Percentiles rank a stretch among this genome's conserved stretches.
Evolutionary conservation across 306 rosid genomes (phyloP).

Genomic region (Castanea mollissima): DNA sequence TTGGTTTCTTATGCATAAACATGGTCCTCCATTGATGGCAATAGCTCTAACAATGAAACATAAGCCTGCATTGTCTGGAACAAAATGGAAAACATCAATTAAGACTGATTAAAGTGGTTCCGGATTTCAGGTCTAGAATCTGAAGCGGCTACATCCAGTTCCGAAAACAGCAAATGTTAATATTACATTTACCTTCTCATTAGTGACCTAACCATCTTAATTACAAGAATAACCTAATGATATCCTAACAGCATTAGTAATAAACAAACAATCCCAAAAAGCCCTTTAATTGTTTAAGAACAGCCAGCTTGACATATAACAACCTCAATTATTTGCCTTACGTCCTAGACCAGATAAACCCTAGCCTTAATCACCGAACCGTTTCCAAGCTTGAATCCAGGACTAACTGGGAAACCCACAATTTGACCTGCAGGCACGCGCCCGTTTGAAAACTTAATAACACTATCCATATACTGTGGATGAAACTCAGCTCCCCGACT

Average conservation of each 20-base stretch:
- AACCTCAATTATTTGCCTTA: constrained; percentile 5
- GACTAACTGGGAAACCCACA: constrained; percentile 81
- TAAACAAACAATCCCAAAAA: neutral
- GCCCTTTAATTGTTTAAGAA: neutral
- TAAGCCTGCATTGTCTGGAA: too few species aligned
- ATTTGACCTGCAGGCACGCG: constrained; percentile 63
- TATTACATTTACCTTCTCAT: constrained; percentile 16
- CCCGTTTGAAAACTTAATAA: constrained; percentile 57
- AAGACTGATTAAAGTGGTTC: too few species aligned
- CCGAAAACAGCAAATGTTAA: constrained; percentile 3
- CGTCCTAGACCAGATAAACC: constrained; percentile 62
- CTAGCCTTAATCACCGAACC: constrained; percentile 80
- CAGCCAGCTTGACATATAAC: neutral
- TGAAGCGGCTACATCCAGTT: neutral
- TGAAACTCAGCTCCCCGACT: constrained; percentile 86
- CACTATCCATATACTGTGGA: constrained; percentile 80
- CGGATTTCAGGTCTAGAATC: too few species aligned
- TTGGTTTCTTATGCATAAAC: too few species aligned
- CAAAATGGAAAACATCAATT: too few species aligned
- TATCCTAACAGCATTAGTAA: constrained; percentile 4
- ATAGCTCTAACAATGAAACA: too few species aligned
- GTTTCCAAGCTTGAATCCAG: constrained; percentile 89
- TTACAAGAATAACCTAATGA: constrained; percentile 15
- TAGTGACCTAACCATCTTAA: constrained; percentile 14
- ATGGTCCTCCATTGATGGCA: too few species aligned